Evolutionary conservation across 352 stramenopile species (phyloP), one percentile per base, ranked within the genome.

Genomic region (Saprolegnia diclina): DNA sequence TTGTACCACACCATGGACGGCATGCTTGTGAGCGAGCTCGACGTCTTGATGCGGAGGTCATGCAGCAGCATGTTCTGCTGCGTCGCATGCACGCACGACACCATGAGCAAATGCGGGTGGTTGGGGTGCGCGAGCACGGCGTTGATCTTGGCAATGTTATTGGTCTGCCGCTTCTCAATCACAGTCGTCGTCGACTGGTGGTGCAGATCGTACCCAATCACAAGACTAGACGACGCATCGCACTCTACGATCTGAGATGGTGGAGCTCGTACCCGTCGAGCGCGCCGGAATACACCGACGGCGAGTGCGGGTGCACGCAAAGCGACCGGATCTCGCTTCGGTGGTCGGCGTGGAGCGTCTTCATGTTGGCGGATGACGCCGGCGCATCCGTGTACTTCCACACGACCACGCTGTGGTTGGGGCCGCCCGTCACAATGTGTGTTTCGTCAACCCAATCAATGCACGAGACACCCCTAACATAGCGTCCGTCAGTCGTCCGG

Each of bases 111-210:
- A 64, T 92, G 80, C 32, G 83, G 87, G 71, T 95, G 92, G 71
- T 91, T 81, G 40, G 87, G 87, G 65, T 95, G 83, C 71, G 92
- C 85, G 6, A 92, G 67, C 46, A 95, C 77, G 0, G 80, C 71
- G 69, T 95, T 95, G 73, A 95, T 92, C 75, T 59, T 59, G 52
- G 52, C 24, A 24, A 59, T 59, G 19, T 59, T 59, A 9, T 59
- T 59, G 24, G 35, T 59, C 13, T 26, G 52, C 24, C 52, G 52
- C 35, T 40, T 35, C 24, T 59, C 52, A 46, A 94, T 78, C 21
- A 91, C 72, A 0, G 72, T 77, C 16, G 77, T 35, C 19, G 77
- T 72, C 29, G 52, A 53, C 10, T 76, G 72, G 56, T 74, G 75
- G 32, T 90, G 73, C 66, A 92, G 40, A 65, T 95, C 87, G 65